phyloP scores from a whole-genome alignment of 2,329 filamentous ascomycete genomes.

The Botrytis cinerea region DNA sequence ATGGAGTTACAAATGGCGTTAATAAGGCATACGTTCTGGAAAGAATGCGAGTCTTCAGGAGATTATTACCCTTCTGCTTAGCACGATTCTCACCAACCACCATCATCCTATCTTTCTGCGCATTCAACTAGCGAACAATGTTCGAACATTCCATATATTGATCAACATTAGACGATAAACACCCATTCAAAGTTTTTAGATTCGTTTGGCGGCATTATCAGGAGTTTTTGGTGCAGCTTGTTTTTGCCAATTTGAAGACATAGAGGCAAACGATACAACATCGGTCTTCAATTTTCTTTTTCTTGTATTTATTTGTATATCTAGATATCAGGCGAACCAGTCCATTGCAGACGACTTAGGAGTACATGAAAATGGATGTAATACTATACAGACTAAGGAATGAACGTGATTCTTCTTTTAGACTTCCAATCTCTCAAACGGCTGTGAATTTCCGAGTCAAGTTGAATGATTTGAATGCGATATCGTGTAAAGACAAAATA shows the following conservation, averaged over 20 bases:
- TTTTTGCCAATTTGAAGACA: conserved; percentile 1
- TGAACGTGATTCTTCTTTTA: neutral
- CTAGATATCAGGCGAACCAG: conserved; percentile 48
- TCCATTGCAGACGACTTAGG: conserved; percentile 35
- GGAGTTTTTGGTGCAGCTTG: conserved; percentile 3
- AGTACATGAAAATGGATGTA: neutral
- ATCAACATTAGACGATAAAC: neutral
- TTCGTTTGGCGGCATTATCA: neutral
- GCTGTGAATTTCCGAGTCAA: neutral
- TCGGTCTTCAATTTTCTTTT: conserved; percentile 1
- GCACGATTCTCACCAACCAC: neutral
- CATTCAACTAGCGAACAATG: neutral
- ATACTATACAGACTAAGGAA: neutral
- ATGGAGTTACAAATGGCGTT: neutral
- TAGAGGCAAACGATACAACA: conserved; percentile 14
- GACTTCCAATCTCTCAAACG: neutral
- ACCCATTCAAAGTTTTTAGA: neutral
- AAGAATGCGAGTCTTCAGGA: neutral
- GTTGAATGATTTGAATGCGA: neutral
- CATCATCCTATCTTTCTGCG: neutral
- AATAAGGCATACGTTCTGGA: neutral
- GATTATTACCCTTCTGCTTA: neutral
- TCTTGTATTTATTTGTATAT: neutral
- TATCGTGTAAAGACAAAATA: neutral
- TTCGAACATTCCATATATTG: neutral